Conservation (phyloP, 768 basidiomycete species). For the Rhodotorula toruloides region DNA sequence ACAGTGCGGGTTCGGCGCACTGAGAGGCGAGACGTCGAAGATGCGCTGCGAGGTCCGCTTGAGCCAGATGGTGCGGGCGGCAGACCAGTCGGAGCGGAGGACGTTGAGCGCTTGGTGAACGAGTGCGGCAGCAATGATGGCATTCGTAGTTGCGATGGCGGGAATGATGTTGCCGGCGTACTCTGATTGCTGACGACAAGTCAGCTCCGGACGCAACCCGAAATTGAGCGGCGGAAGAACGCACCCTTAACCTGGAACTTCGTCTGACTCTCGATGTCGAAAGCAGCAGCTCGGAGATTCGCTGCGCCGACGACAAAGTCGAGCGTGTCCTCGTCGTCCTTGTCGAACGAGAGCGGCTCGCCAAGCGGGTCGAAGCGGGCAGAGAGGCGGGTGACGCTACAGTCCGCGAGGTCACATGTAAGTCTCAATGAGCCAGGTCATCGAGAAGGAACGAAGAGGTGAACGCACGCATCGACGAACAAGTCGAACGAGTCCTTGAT, state of each 20-base stretch:
- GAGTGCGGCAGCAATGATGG: conserved; percentile 89
- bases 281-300: conserved; percentile 84
- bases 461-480: conserved; percentile 71
- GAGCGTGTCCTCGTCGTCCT: conserved; percentile 93
- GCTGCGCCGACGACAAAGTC: conserved; percentile 95
- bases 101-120: conserved; percentile 87
- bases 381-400: conserved; percentile 74
- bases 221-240: conserved; percentile 10
- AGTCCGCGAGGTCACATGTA: background rate
- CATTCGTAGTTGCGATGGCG: conserved; percentile 97
- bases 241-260: conserved; percentile 95
- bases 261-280: conserved; percentile 80
- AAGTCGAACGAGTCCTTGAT: conserved; percentile 74
- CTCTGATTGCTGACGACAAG: conserved; percentile 53
- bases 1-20: conserved; percentile 68
- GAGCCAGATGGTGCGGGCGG: conserved; percentile 56
- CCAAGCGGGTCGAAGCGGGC: conserved; percentile 49
- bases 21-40: conserved; percentile 63
- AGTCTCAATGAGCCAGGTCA: background rate
- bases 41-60: conserved; percentile 75
- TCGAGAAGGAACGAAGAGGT: too few species aligned
- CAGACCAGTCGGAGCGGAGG: conserved; percentile 59
- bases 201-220: background rate
- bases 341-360: conserved; percentile 66
- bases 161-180: conserved; percentile 99